These are phyloP conservation scores for Tieghemostelium lacteum DNA, from an alignment of 78 protist species.

Conservation along the genomic window DNA sequence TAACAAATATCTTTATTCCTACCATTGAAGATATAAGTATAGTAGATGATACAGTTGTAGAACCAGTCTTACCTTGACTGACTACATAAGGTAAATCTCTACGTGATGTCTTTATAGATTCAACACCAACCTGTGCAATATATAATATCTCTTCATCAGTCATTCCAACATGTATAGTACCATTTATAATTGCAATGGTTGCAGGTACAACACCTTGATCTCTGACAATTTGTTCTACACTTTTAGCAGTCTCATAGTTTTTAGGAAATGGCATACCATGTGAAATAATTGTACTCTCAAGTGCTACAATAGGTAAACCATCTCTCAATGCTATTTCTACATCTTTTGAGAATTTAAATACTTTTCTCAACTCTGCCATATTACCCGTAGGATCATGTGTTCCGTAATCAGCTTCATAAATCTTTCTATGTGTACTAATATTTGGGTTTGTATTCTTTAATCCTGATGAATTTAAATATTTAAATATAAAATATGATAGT, in stretches of 20 bases:
- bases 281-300: slow-evolving; percentile 97
- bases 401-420: not conserved
- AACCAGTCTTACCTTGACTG: slow-evolving; percentile 78
- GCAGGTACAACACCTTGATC: slow-evolving; percentile 97
- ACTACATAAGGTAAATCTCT: slow-evolving; percentile 93
- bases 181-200: slow-evolving; percentile 91
- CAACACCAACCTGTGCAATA: slow-evolving; percentile 75
- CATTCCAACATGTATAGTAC: slow-evolving; percentile 80
- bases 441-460: too few species aligned
- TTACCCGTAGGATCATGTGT: not conserved
- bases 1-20: slow-evolving; percentile 82
- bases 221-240: slow-evolving; percentile 91
- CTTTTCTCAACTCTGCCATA: not conserved
- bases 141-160: slow-evolving; percentile 20
- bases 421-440: not conserved
- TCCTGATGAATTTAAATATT: too few species aligned
- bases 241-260: slow-evolving; percentile 82
- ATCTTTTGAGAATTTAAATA: not conserved
- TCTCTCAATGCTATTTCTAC: slow-evolving; percentile 46
- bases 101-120: slow-evolving; percentile 87
- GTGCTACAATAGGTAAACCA: slow-evolving; percentile 93
- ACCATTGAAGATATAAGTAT: slow-evolving; percentile 86
- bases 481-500: too few species aligned
- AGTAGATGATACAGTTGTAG: slow-evolving; percentile 98
- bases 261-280: slow-evolving; percentile 92